A percentile compares a stretch with the other conserved stretches of the same genome.
These are phyloP conservation scores for Phaeolepiota aurea DNA, from an alignment of 768 basidiomycete species.

Conservation along the genomic window DNA sequence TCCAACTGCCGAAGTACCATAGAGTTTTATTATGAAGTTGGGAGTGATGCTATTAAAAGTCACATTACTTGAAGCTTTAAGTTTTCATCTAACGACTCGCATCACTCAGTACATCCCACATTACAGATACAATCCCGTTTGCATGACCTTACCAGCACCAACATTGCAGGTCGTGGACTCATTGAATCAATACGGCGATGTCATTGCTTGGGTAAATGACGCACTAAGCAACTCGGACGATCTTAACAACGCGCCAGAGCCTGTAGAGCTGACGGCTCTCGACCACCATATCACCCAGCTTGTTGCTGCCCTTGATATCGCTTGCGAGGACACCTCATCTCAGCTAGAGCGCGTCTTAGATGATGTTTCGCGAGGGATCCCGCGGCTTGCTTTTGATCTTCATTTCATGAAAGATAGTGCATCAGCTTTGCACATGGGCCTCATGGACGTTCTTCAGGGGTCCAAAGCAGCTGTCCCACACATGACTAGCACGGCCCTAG, in stretches of 20 bases:
- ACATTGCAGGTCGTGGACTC: constrained; percentile 41
- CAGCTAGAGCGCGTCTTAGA: constrained; percentile 85
- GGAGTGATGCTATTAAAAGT: too few relatives aligned
- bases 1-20: constrained; percentile 43
- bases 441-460: constrained; percentile 54
- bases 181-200: constrained; percentile 52
- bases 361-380: constrained; percentile 86
- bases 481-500: constrained; percentile 59
- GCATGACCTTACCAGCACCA: constrained; percentile 22
- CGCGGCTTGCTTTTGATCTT: constrained; percentile 88
- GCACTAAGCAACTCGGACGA: constrained; percentile 33
- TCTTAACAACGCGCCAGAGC: constrained; percentile 16
- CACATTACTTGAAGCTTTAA: too few relatives aligned
- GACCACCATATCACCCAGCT: constrained; percentile 72
- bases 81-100: too few relatives aligned
- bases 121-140: neutral
- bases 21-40: too few relatives aligned
- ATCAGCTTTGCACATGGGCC: constrained; percentile 57
- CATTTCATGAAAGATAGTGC: constrained; percentile 97
- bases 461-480: constrained; percentile 43
- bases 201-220: constrained; percentile 68
- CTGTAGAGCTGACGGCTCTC: constrained; percentile 42
- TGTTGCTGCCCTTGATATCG: constrained; percentile 74
- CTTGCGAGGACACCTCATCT: constrained; percentile 81
- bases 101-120: too few relatives aligned